Base-by-base conservation (phyloP, 2,329 filamentous ascomycete species). In the Myrmaecium sp. region DNA sequence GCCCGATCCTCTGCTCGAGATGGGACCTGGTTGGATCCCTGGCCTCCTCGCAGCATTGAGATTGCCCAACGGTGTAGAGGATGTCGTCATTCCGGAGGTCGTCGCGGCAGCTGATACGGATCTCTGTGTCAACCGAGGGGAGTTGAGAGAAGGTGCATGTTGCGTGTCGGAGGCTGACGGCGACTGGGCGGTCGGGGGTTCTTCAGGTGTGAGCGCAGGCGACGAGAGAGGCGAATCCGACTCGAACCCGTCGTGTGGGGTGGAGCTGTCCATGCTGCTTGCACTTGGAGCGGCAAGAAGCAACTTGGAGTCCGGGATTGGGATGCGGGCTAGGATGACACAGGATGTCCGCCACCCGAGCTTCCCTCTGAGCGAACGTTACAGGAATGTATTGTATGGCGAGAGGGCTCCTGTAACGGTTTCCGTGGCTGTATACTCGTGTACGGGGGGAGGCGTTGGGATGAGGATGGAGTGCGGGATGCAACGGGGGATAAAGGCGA, bases 1-100 rank as follows among this genome's bases (percentile, higher is more conserved):
- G 11, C 62, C 61, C 25, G 63, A 62, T 21, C 58, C 54, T 30
- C 60, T 51, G 40, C 49, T 51, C 32, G 55, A 51, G 27, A 55
- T 52, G 21, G 58, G 49, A 13, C 52, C 47, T 5, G 55, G 49
- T 3, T 53, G 49, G 16, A 49, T 43, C 13, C 49, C 50, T 9
- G 64, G 64, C 41, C 68, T 59, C 36, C 72, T 58, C 20, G 70
- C 71, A 25, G 70, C 68, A 49, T 74, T 82, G 42, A 93, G 58
- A 31, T 79, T 67, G 21, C 82, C 82, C 4, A 84, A 60, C 21
- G 80, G 74, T 15, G 77, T 89, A n/a, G 83, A 93, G n/a, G 73
- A 83, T 5, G 76, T 57, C 30, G 69, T 80, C 70, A 92, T 83
- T 30, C 55, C 50, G 14, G 52, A 51, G 16, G 57, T 44, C 29